These are phyloP conservation scores for Pistacia vera DNA, from an alignment of 345 rosid species.

Conservation along the genomic window DNA sequence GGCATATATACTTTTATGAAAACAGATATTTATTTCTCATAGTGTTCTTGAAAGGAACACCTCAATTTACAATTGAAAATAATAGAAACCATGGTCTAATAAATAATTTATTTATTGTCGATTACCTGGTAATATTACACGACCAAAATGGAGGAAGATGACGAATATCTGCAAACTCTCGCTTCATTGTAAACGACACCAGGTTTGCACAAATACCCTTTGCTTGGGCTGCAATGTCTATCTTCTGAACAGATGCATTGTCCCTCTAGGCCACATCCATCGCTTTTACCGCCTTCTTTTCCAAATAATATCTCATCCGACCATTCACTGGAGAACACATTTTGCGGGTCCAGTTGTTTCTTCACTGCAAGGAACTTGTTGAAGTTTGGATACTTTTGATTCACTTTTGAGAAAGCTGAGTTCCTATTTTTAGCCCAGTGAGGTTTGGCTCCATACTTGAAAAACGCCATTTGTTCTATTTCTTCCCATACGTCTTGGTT, in stretches of 20 bases:
- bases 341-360: conserved; percentile 65
- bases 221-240: conserved; percentile 64
- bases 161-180: conserved; percentile 66
- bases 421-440: conserved; percentile 93
- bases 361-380: conserved; percentile 54
- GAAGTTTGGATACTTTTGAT: conserved; percentile 51
- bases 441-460: conserved; percentile 74
- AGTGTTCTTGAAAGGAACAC: too few species aligned
- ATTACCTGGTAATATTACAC: neutral
- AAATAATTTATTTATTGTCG: too few species aligned
- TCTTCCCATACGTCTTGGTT: conserved; percentile 84
- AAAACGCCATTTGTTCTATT: conserved; percentile 87
- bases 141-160: conserved; percentile 8
- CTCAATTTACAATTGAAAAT: too few species aligned
- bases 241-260: conserved; percentile 82
- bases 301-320: conserved; percentile 65
- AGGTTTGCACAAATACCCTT: conserved; percentile 64
- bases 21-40: too few species aligned
- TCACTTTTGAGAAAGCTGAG: conserved; percentile 59
- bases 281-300: conserved; percentile 40
- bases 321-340: conserved; percentile 79
- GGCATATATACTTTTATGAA: too few species aligned
- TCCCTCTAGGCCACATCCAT: conserved; percentile 90
- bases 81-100: neutral
- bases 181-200: conserved; percentile 71